phyloP scores from a whole-genome alignment of 305 asterid genomes.

The Solanum hybrid region DNA sequence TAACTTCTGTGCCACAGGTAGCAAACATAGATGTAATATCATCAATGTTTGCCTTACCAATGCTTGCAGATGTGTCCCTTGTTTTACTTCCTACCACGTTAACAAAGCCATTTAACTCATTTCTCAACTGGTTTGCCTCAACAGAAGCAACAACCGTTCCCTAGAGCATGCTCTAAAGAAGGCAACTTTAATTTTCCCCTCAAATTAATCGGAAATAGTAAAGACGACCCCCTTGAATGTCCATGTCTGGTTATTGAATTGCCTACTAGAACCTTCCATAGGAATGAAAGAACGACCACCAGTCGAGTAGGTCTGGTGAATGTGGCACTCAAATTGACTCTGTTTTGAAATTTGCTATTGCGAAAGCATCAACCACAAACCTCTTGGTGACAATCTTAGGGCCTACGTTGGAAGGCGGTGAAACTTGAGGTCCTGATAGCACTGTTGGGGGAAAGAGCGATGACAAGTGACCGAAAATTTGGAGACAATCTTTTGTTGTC shows the following conservation, averaged over 20 bases:
- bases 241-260: not conserved
- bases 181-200: not conserved
- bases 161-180: not conserved
- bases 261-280: not conserved
- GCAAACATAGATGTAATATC: not conserved
- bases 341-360: not conserved
- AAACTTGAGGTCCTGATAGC: not conserved
- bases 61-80: not conserved
- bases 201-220: not conserved
- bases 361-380: not conserved
- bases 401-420: not conserved
- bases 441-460: not conserved
- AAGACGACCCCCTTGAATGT: not conserved
- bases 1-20: not conserved
- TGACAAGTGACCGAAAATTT: not conserved
- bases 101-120: not conserved
- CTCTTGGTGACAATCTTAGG: not conserved
- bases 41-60: not conserved
- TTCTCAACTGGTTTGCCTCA: not conserved
- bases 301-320: not conserved
- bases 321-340: not conserved
- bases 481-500: not conserved
- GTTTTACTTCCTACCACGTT: not conserved
- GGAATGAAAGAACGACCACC: not conserved
- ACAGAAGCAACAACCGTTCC: not conserved